Evolutionary conservation across 2,329 filamentous ascomycete genomes (phyloP).

Genomic region (Stemphylium vesicarium): DNA sequence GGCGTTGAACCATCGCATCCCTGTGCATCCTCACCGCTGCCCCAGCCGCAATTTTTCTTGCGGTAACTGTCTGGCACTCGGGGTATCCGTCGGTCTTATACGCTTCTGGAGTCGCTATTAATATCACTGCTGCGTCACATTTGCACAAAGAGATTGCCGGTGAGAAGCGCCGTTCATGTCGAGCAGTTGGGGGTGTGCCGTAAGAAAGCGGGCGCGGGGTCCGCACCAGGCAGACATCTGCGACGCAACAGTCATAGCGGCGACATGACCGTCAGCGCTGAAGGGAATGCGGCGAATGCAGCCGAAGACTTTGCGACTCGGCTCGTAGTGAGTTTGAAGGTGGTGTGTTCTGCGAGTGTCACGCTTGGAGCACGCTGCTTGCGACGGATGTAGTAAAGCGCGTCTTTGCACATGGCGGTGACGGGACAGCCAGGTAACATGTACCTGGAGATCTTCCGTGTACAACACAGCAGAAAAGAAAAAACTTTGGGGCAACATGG

Average conservation of each 20-base stretch:
- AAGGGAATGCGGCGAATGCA: background rate
- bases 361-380: background rate
- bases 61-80: background rate
- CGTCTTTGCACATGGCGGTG: background rate
- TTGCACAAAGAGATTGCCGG: conserved; percentile 4
- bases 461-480: background rate
- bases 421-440: background rate
- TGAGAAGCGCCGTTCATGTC: background rate
- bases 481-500: too few relatives aligned
- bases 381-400: conserved; percentile 6
- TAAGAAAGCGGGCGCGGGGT: background rate
- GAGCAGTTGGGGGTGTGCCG: background rate
- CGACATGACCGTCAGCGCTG: conserved; percentile 5
- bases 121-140: background rate
- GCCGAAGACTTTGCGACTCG: background rate
- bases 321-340: conserved; percentile 1
- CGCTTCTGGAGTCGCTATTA: background rate
- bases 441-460: background rate
- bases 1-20: conserved; percentile 10
- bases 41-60: background rate
- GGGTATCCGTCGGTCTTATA: background rate
- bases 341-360: background rate
- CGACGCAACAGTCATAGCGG: background rate
- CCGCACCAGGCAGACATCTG: conserved; percentile 10
- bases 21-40: conserved; percentile 17